Base-by-base conservation (phyloP, 768 basidiomycete genomes). In the Krasilnikovozyma curviuscula region DNA sequence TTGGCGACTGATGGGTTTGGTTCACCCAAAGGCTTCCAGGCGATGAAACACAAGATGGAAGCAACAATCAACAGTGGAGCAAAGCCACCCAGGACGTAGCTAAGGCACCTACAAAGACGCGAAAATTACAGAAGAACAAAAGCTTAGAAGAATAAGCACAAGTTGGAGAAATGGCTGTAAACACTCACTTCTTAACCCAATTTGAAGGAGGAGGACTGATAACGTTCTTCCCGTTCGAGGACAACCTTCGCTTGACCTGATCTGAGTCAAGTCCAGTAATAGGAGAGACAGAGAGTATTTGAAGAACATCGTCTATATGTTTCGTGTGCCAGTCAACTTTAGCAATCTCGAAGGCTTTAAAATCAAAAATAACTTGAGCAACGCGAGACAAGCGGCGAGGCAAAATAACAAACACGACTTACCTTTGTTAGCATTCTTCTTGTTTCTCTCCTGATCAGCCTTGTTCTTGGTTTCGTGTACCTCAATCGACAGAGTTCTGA, bases 1-100 rank as follows among this genome's bases (percentile, higher is more conserved):
- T 78, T 77, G 13, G 75, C 69, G 0, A 66, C 66, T 10, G 64
- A 57, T 7, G 77, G 76, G 40, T 68, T 57, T 1, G 73, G 72
- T 28, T 73, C 66, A 2, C 76, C 76, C 13, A 78, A 67, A 0
- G 77, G 77, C 61, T 70, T 71, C 74, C 74, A 74, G 3, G 73
- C 68, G 45, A 76, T 60, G 60, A 75, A 77, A 55, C 71, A 74
- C 18, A 76, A 61, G 29, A 76, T 67, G 33, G 69, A 69, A 24
- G 70, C 74, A 16, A 71, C 66, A 65, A 74, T 69, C 62, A 76
- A 70, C 14, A 76, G 60, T 45, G 68, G 69, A 44, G 74, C 74
- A 59, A 76, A 76, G 1, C 75, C 75, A 34, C 74, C 72, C 39
- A 76, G 72, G 40, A 76, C 50, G 44, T 74, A 76, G 54, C 69